Evolutionary conservation across 345 rosid species (phyloP), one percentile per base, ranked within the genome.

Genomic region (rapeseed (Brassica napus)): DNA sequence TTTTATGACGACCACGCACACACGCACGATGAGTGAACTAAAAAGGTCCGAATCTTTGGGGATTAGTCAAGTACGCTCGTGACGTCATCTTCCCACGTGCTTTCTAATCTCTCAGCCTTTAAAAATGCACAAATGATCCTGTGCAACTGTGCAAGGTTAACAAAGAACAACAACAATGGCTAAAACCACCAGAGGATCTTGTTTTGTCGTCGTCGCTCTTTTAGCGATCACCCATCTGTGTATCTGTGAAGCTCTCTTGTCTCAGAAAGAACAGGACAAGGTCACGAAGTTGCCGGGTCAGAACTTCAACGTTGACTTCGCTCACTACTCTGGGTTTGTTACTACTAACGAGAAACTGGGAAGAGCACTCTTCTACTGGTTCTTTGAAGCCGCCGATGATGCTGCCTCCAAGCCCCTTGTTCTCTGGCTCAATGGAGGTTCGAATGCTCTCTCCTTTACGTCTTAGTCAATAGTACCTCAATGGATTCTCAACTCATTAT

Each of bases 341-440:
- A 86, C 90, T 11, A 94, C 92, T 73, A 89, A 90, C 73, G 79
- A 91, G 69, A 76, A 80, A 66, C 77, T 82, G 8, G 97, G 94
- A 60, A 88, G 88, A 86, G 89, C 97, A 65, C 85, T 94, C 32
- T 94, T 94, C 59, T 94, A 92, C 60, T 94, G 97, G 98, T 76
- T 94, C 70, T 58, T 89, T 63, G 97, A 94, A 75, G 96, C 97
- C 52, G 84, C 32, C 8, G 90, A 88, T 69, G 93, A 92, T 64
- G 89, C 98, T 68, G 83, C 80, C 65, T 91, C 97, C 67, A 92
- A 90, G 85, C 98, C 97, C 79, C 87, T 94, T 69, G 76, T 94
- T 72, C 97, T 94, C 74, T 92, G 98, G 97, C 93, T 94, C 79
- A 92, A 85, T 77, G 94, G 95, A 89, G 95, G 94, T 91, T 62